Evolutionary conservation across 2,329 filamentous ascomycete species (phyloP).

Genomic region (Fusarium brevicatenulatum): DNA sequence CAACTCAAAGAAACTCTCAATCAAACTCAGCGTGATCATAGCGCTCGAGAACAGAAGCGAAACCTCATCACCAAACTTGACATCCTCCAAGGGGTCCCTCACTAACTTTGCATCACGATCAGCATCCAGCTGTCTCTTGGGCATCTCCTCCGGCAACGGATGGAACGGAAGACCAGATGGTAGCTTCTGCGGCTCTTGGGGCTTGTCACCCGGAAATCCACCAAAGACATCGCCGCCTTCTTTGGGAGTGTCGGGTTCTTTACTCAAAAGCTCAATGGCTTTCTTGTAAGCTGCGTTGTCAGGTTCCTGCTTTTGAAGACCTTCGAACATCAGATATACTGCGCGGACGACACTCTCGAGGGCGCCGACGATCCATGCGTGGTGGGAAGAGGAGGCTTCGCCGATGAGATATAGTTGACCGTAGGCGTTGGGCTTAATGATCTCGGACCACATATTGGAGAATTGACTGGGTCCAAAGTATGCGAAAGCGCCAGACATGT

Average conservation of each 20-base stretch:
- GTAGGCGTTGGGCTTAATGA: conserved; percentile 38
- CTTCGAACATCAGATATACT: conserved; percentile 23
- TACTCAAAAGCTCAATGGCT: neutral
- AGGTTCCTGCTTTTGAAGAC: neutral
- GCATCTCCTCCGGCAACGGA: conserved; percentile 15
- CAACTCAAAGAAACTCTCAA: conserved; percentile 10
- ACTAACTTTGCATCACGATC: neutral
- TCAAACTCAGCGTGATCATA: conserved; percentile 5
- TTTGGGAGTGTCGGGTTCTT: neutral
- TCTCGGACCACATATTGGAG: conserved; percentile 39
- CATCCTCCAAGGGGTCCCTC: neutral
- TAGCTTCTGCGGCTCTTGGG: neutral
- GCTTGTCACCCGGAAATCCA: too few relatives aligned
- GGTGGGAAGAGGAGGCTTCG: conserved; percentile 34
- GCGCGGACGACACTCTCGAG: conserved; percentile 37
- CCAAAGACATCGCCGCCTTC: neutral
- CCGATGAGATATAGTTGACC: conserved; percentile 36
- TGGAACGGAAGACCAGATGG: conserved; percentile 9
- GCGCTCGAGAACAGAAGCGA: conserved; percentile 1
- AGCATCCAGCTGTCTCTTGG: neutral
- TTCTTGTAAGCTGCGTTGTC: neutral
- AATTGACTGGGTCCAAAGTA: conserved; percentile 36
- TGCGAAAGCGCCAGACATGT: conserved; percentile 39
- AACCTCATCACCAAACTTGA: too few relatives aligned
- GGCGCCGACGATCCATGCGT: conserved; percentile 38